Evolutionary conservation across 345 rosid genomes (phyloP), one percentile per base, ranked within the genome.

Genomic region (Aethionema arabicum): DNA sequence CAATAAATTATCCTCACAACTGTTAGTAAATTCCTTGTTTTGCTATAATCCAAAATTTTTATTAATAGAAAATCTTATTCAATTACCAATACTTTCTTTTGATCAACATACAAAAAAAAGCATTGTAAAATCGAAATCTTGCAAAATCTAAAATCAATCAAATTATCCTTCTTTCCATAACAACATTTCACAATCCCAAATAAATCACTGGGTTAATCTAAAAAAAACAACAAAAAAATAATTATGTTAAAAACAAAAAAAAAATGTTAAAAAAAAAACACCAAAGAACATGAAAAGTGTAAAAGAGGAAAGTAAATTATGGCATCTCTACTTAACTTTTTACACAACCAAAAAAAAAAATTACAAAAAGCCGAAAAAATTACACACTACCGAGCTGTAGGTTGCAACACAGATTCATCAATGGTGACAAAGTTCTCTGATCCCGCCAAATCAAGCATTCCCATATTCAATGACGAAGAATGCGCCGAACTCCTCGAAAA

Each of bases 381-480:
- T 21, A 21, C 27, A 21, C 27, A 63, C 78, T 84, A 93, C 55
- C 99, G 77, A 56, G 96, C 71, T 32, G 80, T 76, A 45, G 99
- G 99, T 59, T 59, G 80, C 27, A 80, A 74, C 2, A 75, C 69
- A 41, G 95, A 76, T 4, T 82, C 97, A 37, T 83, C 92, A 4
- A 87, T 65, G 4, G 84, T 73, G 15, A 84, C 73, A 59, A 58
- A 84, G 56, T 78, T 83, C 32, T 82, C 90, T 3, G 80, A 47
- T 58, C 82, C 95, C 5, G 67, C 83, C 51, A 74, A 8, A 59
- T 84, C 91, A 44, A 72, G 44, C 35, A 78, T 67, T 46, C 85
- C 81, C 70, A 75, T 39, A 68, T 81, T 82, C 47, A 78, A 70
- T 0, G 90, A 93, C 4, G 91, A 95, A 9, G 99, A 90, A 63